phyloP scores from a whole-genome alignment of 108 stramenopile genomes.

The Pelagomonas calceolata region DNA sequence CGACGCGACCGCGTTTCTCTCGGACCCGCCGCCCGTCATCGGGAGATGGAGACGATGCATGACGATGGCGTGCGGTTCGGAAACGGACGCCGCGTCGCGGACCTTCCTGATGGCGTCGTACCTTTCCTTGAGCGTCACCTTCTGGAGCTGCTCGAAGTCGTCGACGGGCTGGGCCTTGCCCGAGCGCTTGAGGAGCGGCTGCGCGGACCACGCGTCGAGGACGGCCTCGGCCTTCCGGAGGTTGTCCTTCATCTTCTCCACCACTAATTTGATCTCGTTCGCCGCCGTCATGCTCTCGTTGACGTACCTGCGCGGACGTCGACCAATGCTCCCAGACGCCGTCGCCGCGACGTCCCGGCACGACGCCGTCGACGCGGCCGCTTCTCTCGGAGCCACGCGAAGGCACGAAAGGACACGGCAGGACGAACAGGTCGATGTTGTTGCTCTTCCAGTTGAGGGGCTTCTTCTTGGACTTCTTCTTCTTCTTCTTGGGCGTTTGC shows the following conservation, averaged over 20 bases:
- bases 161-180: constrained; percentile 24
- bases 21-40: too few relatives aligned
- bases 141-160: constrained; percentile 34
- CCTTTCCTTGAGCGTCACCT: constrained; percentile 12
- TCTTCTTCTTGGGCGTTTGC: constrained; percentile 5
- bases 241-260: constrained; percentile 35
- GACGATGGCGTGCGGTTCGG: background rate
- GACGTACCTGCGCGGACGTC: too few relatives aligned
- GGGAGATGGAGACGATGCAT: too few relatives aligned
- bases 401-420: too few relatives aligned
- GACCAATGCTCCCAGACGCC: too few relatives aligned
- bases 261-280: constrained; percentile 24
- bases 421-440: constrained; percentile 28
- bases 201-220: constrained; percentile 20
- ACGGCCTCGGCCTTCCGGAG: constrained; percentile 29
- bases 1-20: background rate
- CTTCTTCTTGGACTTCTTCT: constrained; percentile 14
- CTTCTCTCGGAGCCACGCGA: too few relatives aligned
- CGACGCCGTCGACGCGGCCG: constrained; percentile 6
- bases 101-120: background rate
- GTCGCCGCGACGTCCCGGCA: too few relatives aligned
- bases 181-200: constrained; percentile 34
- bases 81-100: background rate
- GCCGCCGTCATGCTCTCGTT: constrained; percentile 26
- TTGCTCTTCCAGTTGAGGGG: constrained; percentile 30